Evolutionary conservation across 768 basidiomycete species (phyloP), one percentile per base, ranked within the genome.

Genomic region (Lactifluus volemus): DNA sequence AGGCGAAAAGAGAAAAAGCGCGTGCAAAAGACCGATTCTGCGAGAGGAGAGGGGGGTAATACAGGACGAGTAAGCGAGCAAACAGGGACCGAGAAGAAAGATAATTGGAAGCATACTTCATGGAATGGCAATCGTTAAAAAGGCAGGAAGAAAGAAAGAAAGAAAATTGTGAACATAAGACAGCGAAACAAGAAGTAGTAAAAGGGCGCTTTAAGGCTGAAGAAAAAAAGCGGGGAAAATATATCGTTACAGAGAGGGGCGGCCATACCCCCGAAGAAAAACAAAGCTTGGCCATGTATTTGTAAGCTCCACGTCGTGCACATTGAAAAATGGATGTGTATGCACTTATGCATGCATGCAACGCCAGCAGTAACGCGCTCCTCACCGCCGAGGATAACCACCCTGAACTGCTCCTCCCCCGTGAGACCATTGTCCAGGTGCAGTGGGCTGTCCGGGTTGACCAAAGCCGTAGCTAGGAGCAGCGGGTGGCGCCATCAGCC

Each of bases 361-460:
- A 47, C 25, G 44, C 15, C 52, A 8, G 30, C 12, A 25, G 25
- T 25, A 25, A 54, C 29, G 47, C 51, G 30, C 25, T 25, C 25
- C 53, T 66, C 65, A 65, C 55, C 65, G 64, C 60, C 63, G 52
- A 17, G 59, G n/a, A 39, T 66, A 66, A 32, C 65, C 64, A 47
- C 65, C 63, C 60, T 66, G 65, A 21, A 66, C 65, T 12, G 63
- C 32, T 17, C 64, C 64, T 32, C 42, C 63, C 14, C 65, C 58
- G 21, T 66, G 65, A 47, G 61, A 63, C 65, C 63, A 66, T 39
- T 65, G 63, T n/a, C 63, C 58, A 6, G 63, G 59, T 17, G 63
- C 53, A 32, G 41, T 48, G 30, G 41, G 47, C 45, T 66, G 65
- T 3, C 55, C 53, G 17, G 65, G 63, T 53, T 65, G 65, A 36